phyloP scores from a whole-genome alignment of 1,284 basidiomycete genomes.

The Ustilago bromivora region DNA sequence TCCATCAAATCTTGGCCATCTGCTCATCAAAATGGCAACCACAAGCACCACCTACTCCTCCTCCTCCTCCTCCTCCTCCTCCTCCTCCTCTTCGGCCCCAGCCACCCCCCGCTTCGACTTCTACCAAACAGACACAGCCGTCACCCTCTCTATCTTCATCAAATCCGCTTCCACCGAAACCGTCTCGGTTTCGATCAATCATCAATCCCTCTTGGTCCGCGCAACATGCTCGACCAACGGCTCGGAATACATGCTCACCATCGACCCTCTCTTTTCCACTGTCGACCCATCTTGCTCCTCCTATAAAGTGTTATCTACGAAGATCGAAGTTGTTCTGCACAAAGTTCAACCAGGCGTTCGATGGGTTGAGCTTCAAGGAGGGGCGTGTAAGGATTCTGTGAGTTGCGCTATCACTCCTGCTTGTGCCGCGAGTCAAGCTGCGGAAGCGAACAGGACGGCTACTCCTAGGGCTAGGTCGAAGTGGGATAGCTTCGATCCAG shows the following conservation, averaged over 20 bases:
- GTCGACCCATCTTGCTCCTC: constrained; percentile 40
- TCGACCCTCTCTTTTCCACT: constrained; percentile 45
- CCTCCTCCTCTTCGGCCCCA: not conserved
- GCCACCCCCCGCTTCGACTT: constrained; percentile 63
- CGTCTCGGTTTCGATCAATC: constrained; percentile 37
- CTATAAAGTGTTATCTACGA: constrained; percentile 53
- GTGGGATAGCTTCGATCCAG: constrained; percentile 61
- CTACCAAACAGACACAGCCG: constrained; percentile 66
- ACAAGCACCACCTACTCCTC: constrained; percentile 12
- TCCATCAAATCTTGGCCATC: not conserved
- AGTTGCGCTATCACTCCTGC: constrained; percentile 22
- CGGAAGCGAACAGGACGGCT: not conserved
- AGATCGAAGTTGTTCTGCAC: constrained; percentile 60
- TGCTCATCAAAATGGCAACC: constrained; percentile 8
- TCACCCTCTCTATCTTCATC: constrained; percentile 63
- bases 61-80: constrained; percentile 4
- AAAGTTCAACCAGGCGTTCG: constrained; percentile 46
- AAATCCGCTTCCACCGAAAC: constrained; percentile 51
- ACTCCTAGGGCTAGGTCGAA: constrained; percentile 43
- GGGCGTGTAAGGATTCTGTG: not conserved
- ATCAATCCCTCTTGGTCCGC: constrained; percentile 29
- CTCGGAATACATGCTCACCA: constrained; percentile 28
- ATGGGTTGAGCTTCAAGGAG: constrained; percentile 45
- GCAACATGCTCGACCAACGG: constrained; percentile 28
- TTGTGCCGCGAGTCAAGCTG: constrained; percentile 19